Conservation (phyloP, 2,329 filamentous ascomycete genomes). For the Ophiocordyceps australis region DNA sequence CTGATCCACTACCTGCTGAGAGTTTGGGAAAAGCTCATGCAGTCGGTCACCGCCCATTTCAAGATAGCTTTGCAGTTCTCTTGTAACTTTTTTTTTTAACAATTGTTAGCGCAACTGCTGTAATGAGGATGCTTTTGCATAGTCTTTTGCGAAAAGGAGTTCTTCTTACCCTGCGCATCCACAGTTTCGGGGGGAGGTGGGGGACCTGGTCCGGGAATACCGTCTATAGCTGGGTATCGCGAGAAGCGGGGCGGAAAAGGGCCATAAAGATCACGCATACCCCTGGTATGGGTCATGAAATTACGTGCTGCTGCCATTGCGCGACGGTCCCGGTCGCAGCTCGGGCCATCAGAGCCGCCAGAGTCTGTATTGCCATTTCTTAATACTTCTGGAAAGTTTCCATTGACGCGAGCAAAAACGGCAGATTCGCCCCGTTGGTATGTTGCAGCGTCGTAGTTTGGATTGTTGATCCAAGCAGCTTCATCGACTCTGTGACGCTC, state of each 20-base stretch:
- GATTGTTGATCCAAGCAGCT: neutral
- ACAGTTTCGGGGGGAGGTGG: neutral
- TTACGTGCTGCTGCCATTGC: neutral
- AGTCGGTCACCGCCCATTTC: neutral
- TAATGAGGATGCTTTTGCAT: neutral
- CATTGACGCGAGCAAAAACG: neutral
- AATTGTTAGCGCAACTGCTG: neutral
- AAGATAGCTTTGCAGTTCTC: neutral
- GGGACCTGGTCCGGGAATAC: neutral
- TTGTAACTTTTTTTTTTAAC: neutral
- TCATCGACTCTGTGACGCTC: neutral
- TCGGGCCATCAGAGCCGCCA: neutral
- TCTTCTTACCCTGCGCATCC: neutral
- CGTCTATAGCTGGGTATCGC: neutral
- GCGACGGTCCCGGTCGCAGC: neutral
- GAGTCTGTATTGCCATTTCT: neutral
- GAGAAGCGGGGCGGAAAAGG: neutral
- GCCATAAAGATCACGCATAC: neutral
- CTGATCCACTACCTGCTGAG: neutral
- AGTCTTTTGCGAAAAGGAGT: neutral
- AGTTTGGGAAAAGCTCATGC: neutral
- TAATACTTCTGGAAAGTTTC: neutral
- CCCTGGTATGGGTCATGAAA: neutral
- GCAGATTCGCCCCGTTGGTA: neutral
- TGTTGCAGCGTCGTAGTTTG: neutral